Conservation (phyloP, 2,329 filamentous ascomycete species). For the Phialophora macrospora region DNA sequence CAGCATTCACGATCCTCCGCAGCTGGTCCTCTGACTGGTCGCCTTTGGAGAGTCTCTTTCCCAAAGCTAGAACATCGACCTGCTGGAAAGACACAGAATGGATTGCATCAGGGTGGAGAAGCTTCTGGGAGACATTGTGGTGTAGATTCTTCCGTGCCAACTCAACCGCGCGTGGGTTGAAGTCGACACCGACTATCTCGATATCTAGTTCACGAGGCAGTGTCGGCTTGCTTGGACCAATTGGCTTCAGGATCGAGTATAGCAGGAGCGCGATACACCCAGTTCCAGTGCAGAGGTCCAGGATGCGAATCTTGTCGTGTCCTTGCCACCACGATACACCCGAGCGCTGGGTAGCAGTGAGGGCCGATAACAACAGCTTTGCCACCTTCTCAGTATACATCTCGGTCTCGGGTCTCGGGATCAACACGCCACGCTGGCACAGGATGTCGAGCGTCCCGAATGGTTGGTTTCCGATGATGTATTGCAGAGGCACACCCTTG, state of each 20-base stretch:
- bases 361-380: constrained; percentile 14
- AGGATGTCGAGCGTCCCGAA: constrained; percentile 82
- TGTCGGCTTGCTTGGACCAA: neutral
- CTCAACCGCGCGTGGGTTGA: constrained; percentile 67
- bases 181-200: constrained; percentile 71
- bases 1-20: constrained; percentile 7
- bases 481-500: constrained; percentile 80
- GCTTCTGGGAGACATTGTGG: constrained; percentile 52
- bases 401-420: constrained; percentile 67
- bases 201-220: constrained; percentile 43
- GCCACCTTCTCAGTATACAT: constrained; percentile 33
- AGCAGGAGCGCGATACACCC: constrained; percentile 87
- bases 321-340: neutral
- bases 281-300: constrained; percentile 89
- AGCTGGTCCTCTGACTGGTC: neutral
- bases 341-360: neutral
- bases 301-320: constrained; percentile 58
- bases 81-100: constrained; percentile 53
- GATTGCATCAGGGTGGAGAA: constrained; percentile 40
- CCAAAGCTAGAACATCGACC: constrained; percentile 50
- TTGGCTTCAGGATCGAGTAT: constrained; percentile 60
- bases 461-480: constrained; percentile 83
- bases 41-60: neutral
- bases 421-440: constrained; percentile 78
- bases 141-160: constrained; percentile 69